Evolutionary conservation across 106 monocot species (phyloP), one percentile per base, ranked within the genome.

Genomic region (Acanthochlamys bracteata): DNA sequence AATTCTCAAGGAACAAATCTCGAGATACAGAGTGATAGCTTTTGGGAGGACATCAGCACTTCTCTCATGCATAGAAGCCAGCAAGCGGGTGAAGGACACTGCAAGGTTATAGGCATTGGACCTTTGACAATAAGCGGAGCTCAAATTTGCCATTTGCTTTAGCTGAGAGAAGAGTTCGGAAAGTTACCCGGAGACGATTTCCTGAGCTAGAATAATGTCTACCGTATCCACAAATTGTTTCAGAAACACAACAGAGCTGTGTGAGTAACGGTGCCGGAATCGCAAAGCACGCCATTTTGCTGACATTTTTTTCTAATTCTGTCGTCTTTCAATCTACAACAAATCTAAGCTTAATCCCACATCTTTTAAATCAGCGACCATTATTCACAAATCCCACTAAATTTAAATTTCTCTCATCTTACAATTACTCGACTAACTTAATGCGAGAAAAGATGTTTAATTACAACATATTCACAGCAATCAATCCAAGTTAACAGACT

Each of bases 271-370:
- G 73, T 99, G 98, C 24, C 82, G 78, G 71, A 92, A 92, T 66
- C 92, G 98, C 65, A 92, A 55, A 40, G 98, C 84, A 43, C 98
- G 73, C 98, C 98, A 99, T 67, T 99, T 99, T 42, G 88, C 71
- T 1, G 98, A 99, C 96, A 98, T 98, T 65, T 67, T 73, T 55
- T 20, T 55, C 6, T 6, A 3, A 33, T 6, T 33, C 6, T 6
- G 33, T 6, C 6, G 33, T 33, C 33, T 33, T 33, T 6, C 33
- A 3, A 33, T n/a, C n/a, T n/a, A n/a, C n/a, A n/a, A n/a, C n/a
- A n/a, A n/a, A n/a, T n/a, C n/a, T n/a, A n/a, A n/a, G n/a, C n/a
- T n/a, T n/a, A n/a, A n/a, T n/a, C n/a, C n/a, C n/a, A n/a, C n/a
- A n/a, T n/a, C n/a, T n/a, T n/a, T n/a, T n/a, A n/a, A n/a, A n/a